These are phyloP conservation scores for Verticillium klebahnii DNA, from an alignment of 2,329 filamentous ascomycete genomes.

Conservation along the genomic window DNA sequence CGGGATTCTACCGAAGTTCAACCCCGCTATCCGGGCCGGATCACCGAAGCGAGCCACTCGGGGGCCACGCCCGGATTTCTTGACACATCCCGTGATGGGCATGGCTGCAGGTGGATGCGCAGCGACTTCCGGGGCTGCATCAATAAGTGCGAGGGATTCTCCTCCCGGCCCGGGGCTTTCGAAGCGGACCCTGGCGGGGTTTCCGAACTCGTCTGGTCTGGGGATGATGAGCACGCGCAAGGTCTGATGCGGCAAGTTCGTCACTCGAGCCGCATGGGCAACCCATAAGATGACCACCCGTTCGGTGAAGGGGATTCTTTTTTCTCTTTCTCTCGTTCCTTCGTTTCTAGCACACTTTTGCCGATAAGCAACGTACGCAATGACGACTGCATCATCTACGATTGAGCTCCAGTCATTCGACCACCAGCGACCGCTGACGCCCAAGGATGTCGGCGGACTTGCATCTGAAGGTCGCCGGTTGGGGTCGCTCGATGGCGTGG, in stretches of 20 bases:
- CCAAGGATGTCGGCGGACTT: constrained; percentile 3
- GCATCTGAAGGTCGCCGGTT: constrained; percentile 6
- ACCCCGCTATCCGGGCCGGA: not conserved
- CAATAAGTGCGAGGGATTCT: not conserved
- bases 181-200: not conserved
- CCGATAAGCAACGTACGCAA: not conserved
- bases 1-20: not conserved
- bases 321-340: not conserved
- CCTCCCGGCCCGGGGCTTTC: not conserved
- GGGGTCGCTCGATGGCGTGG: constrained; percentile 2
- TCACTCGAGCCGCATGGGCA: not conserved
- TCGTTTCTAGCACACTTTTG: not conserved
- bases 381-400: constrained; percentile 3
- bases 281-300: not conserved
- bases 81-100: not conserved
- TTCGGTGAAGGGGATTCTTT: not conserved
- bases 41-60: not conserved
- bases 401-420: constrained; percentile 5
- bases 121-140: not conserved
- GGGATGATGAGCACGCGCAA: not conserved
- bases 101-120: not conserved
- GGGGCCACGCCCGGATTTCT: not conserved
- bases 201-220: not conserved
- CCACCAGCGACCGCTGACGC: not conserved
- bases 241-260: not conserved